Evolutionary conservation across 202 grass and related monocot species (phyloP).

Genomic region (Cymbopogon flexuosus): DNA sequence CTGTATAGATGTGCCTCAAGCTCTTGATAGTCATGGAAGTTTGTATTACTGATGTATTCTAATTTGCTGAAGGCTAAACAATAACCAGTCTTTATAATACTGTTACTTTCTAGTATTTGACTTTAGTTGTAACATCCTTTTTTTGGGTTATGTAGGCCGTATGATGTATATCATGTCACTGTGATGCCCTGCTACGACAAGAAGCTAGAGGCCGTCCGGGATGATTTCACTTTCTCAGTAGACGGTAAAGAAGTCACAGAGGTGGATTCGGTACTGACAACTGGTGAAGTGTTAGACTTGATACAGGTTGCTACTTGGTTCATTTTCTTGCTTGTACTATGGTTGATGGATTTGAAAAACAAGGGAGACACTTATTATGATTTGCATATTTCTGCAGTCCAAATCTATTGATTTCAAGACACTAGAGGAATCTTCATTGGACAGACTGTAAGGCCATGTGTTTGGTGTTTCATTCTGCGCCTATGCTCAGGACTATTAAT

Average conservation of each 20-base stretch:
- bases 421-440: slow-evolving; percentile 78
- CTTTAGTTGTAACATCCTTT: background rate
- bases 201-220: slow-evolving; percentile 89
- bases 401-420: slow-evolving; percentile 77
- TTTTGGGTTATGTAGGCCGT: slow-evolving; percentile 36
- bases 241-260: slow-evolving; percentile 69
- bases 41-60: background rate
- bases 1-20: background rate
- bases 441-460: slow-evolving; percentile 55
- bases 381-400: slow-evolving; percentile 48
- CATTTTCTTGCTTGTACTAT: slow-evolving; percentile 9
- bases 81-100: background rate
- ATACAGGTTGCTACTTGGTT: slow-evolving; percentile 62
- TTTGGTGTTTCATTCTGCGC: slow-evolving; percentile 21
- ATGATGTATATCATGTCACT: slow-evolving; percentile 93
- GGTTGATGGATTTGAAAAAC: slow-evolving; percentile 21
- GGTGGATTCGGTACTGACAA: slow-evolving; percentile 93
- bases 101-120: slow-evolving; percentile 9
- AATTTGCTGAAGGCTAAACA: slow-evolving; percentile 12
- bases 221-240: slow-evolving; percentile 77
- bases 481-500: background rate
- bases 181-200: slow-evolving; percentile 99
- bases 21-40: background rate
- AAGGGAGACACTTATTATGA: slow-evolving; percentile 19
- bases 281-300: slow-evolving; percentile 91